Conservation (phyloP, 768 basidiomycete genomes). For the Phaffia tasmanica region DNA sequence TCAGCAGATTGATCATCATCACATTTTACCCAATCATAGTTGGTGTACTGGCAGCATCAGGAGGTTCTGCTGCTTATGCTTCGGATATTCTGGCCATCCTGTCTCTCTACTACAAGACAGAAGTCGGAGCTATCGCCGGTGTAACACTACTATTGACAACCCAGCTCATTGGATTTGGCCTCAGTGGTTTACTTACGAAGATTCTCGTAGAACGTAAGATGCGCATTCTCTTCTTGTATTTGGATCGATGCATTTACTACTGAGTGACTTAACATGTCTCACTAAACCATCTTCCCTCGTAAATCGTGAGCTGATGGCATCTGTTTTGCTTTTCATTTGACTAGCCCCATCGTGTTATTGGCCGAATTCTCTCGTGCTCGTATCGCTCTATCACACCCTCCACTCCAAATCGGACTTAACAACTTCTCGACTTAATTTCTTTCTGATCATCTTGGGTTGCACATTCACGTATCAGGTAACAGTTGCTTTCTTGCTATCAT, state of each 20-base stretch:
- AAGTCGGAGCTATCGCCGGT: slow-evolving; percentile 32
- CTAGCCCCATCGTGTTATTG: slow-evolving; percentile 35
- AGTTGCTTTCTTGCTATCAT: slow-evolving; percentile 21
- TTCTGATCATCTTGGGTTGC: slow-evolving; percentile 20
- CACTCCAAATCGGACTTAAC: slow-evolving; percentile 31
- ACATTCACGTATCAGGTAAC: slow-evolving; percentile 28
- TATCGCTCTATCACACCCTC: slow-evolving; percentile 38
- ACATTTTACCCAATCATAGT: neutral
- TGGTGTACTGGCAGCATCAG: slow-evolving; percentile 34
- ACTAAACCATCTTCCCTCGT: no score
- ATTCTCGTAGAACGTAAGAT: slow-evolving; percentile 33
- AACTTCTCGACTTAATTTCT: slow-evolving; percentile 30
- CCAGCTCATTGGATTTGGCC: slow-evolving; percentile 38
- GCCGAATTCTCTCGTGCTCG: slow-evolving; percentile 36
- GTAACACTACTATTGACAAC: slow-evolving; percentile 37
- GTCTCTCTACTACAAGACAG: slow-evolving; percentile 37
- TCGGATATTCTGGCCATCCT: slow-evolving; percentile 39
- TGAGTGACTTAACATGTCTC: no score
- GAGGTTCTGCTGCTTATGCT: slow-evolving; percentile 37
- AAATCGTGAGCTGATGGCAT: neutral
- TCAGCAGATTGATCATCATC: neutral
- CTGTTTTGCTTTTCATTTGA: neutral
- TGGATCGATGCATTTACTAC: no score
- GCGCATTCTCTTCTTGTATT: no score
- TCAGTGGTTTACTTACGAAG: slow-evolving; percentile 37